A percentile compares a stretch with the other conserved stretches of the same genome.
phyloP scores from a whole-genome alignment of 371 early-diverging fungal species.

The Rhizopus delemar region DNA sequence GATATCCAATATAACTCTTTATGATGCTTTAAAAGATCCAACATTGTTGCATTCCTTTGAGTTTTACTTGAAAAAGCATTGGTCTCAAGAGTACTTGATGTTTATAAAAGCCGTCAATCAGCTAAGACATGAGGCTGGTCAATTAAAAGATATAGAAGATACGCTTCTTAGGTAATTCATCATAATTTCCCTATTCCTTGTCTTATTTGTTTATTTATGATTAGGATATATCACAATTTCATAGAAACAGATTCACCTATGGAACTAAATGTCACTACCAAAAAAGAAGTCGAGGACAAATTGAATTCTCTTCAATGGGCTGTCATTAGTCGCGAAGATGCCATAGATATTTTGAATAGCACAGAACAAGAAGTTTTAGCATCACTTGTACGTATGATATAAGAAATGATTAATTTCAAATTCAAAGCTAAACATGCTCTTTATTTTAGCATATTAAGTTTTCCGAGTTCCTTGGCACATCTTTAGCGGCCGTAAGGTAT shows the following conservation, averaged over 20 bases:
- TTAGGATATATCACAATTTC: conserved; percentile 47
- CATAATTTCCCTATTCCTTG: neutral
- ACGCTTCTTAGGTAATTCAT: conserved; percentile 29
- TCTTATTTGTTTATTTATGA: neutral
- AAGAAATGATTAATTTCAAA: neutral
- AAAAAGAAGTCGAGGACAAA: conserved; percentile 23
- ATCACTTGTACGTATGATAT: conserved; percentile 30
- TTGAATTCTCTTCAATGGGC: conserved; percentile 34
- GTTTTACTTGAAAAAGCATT: conserved; percentile 22
- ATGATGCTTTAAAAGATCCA: conserved; percentile 34
- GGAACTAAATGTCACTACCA: conserved; percentile 33
- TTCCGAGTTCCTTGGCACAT: conserved; percentile 18
- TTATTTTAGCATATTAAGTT: neutral
- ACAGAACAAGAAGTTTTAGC: conserved; percentile 38
- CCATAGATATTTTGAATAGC: conserved; percentile 27
- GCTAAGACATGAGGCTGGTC: conserved; percentile 27
- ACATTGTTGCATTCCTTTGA: conserved; percentile 36
- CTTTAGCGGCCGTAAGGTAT: conserved; percentile 16
- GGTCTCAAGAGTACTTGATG: conserved; percentile 39
- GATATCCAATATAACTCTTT: neutral
- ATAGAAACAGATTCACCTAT: conserved; percentile 30
- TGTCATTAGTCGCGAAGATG: conserved; percentile 26
- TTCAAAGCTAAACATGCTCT: neutral
- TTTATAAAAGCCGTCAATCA: conserved; percentile 51
- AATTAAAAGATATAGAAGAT: conserved; percentile 25